Evolutionary conservation across 2,329 filamentous ascomycete genomes (phyloP).

Genomic region (Arthroderma sp.): DNA sequence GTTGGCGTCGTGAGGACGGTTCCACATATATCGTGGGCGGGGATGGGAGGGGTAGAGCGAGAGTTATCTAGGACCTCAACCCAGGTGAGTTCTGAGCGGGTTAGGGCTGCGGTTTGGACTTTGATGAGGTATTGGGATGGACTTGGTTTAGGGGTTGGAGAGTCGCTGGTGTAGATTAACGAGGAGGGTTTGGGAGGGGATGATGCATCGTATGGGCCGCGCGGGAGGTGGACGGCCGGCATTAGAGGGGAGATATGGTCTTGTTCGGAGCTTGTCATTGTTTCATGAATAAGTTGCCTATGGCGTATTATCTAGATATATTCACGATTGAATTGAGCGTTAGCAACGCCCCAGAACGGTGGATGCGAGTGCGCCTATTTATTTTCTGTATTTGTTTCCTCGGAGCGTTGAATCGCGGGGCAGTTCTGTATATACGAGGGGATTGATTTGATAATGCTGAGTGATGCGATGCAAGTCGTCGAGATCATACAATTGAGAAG

Average conservation of each 20-base stretch:
- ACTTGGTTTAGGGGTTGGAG: constrained; percentile 25
- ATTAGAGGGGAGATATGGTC: constrained; percentile 24
- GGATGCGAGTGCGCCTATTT: no score
- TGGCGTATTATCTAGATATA: no score
- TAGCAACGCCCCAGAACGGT: no score
- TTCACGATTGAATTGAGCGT: no score
- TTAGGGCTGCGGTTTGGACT: constrained; percentile 26
- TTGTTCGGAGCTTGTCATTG: constrained; percentile 22
- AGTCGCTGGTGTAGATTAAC: constrained; percentile 22
- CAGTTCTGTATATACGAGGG: no score
- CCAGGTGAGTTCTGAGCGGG: constrained; percentile 25
- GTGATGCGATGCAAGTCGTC: no score
- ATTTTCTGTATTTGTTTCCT: no score
- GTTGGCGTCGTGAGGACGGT: constrained; percentile 24
- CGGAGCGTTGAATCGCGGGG: no score
- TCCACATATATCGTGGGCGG: constrained; percentile 29
- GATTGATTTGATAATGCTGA: no score
- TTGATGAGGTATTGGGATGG: constrained; percentile 29
- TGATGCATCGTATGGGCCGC: constrained; percentile 11
- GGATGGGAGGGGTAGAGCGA: constrained; percentile 16
- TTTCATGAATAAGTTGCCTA: neutral
- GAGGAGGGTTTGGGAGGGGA: constrained; percentile 15
- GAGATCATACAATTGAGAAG: no score
- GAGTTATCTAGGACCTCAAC: constrained; percentile 11
- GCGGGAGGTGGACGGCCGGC: constrained; percentile 26